These are phyloP conservation scores for Jackrogersella minutella DNA, from an alignment of 495 filamentous ascomycete genomes.

Conservation along the genomic window DNA sequence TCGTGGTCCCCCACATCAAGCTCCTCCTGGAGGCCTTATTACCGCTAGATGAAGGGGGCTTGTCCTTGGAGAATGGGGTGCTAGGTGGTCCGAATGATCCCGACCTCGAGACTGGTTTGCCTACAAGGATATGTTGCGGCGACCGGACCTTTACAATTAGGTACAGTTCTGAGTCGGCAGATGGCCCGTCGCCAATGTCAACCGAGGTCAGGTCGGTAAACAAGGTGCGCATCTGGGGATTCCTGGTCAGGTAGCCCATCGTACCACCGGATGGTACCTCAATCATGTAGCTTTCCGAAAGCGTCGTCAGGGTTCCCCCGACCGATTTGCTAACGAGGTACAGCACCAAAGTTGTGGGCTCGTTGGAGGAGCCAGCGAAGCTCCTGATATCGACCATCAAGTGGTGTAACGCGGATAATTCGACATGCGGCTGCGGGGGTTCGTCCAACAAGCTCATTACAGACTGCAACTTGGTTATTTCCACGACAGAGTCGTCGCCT, in stretches of 20 bases:
- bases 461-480: constrained; percentile 89
- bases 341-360: constrained; percentile 78
- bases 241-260: constrained; percentile 64
- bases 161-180: constrained; percentile 73
- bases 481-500: constrained; percentile 90
- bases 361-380: constrained; percentile 74
- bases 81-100: constrained; percentile 49
- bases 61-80: constrained; percentile 52
- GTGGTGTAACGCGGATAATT: constrained; percentile 81
- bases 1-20: constrained; percentile 77
- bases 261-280: constrained; percentile 79
- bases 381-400: constrained; percentile 83
- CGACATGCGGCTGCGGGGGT: constrained; percentile 69
- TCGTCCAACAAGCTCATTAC: constrained; percentile 94
- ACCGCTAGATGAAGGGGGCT: constrained; percentile 53
- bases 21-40: constrained; percentile 75
- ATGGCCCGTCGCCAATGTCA: constrained; percentile 82
- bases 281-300: constrained; percentile 85
- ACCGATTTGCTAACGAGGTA: constrained; percentile 76
- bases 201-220: constrained; percentile 83
- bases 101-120: constrained; percentile 57
- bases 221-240: constrained; percentile 77
- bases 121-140: constrained; percentile 59
- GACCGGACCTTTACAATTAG: constrained; percentile 84
- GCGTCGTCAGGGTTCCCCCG: constrained; percentile 64